Evolutionary conservation across 768 basidiomycete species (phyloP).

Genomic region (Podaxis carcinomalis): DNA sequence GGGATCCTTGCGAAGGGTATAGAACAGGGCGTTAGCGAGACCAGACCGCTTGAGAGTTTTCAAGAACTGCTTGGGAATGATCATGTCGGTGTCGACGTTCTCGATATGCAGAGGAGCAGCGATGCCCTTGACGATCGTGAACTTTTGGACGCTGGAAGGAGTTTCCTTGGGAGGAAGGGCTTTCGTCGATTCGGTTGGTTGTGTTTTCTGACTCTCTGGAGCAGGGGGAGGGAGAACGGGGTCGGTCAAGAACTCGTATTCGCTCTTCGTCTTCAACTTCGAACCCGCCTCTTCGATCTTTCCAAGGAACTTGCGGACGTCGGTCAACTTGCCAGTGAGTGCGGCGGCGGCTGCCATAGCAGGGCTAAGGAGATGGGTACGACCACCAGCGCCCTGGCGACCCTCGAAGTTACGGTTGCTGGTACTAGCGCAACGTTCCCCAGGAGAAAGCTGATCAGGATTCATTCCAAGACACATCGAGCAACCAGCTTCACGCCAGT

Average conservation of each 20-base stretch:
- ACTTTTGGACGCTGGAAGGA: conserved; percentile 52
- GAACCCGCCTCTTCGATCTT: conserved; percentile 38
- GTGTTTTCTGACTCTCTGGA: conserved; percentile 32
- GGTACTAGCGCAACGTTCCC: conserved; percentile 85
- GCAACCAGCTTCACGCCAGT: conserved; percentile 94
- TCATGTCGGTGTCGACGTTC: conserved; percentile 91
- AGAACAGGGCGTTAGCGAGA: conserved; percentile 79
- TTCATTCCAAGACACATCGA: conserved; percentile 98
- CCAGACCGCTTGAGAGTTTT: conserved; percentile 91
- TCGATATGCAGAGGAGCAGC: conserved; percentile 77
- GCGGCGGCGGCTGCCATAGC: conserved; percentile 94
- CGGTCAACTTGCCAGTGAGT: conserved; percentile 78
- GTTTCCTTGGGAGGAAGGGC: conserved; percentile 37
- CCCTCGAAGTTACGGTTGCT: conserved; percentile 95
- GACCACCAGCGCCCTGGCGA: conserved; percentile 81
- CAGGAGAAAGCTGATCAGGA: conserved; percentile 81
- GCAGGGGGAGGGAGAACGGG: conserved; percentile 54
- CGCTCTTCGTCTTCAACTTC: conserved; percentile 66
- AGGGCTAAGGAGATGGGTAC: conserved; percentile 85
- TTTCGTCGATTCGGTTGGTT: conserved; percentile 26
- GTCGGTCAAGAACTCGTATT: conserved; percentile 75
- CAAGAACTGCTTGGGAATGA: conserved; percentile 92
- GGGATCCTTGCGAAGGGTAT: conserved; percentile 71
- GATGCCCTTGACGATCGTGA: conserved; percentile 68
- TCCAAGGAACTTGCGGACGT: conserved; percentile 74